Base-by-base conservation (phyloP, 306 rosid species). In the Lathyrus aphaca region DNA sequence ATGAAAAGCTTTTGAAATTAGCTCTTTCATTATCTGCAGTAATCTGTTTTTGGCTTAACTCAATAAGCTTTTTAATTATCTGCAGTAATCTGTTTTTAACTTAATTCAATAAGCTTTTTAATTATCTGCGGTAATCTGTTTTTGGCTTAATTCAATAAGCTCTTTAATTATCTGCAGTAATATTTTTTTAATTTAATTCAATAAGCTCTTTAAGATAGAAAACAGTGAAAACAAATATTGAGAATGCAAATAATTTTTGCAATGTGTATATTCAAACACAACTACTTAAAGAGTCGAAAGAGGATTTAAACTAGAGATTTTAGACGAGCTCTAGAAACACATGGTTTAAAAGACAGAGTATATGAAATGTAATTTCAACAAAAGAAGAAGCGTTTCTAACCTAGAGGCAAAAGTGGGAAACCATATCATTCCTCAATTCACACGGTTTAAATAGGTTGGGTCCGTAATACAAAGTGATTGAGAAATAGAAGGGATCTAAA, bases 1-100 rank as follows among this genome's bases (percentile, higher is more conserved):
- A 17, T 64, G 69, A 50, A 71, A 58, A n/a, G 42, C 43, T 58
- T 58, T 5, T 55, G 10, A 21, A 21, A 50, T 5, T 23, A 54
- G 37, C 3, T 56, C 17, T 35, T 35, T 7, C 7, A 56, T 56
- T 56, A 56, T 25, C 10, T 29, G 64, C 40, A 7, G 3, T 14
- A 57, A n/a, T 10, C 18, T 57, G 42, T 57, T 57, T 57, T 51
- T 27, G 6, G 8, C n/a, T 19, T 10, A 32, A 32, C 6, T 32
- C 38, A 10, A 51, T 6, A 25, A 55, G 17, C 4, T 55, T 16
- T 1, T 32, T 32, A 32, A 27, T 55, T 27, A 55, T 25, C 4
- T 29, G 64, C 39, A 3, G 2, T 14, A 29, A 57, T 10, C 18
- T 57, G 13, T 57, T 57, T 57, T 51, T 27, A 1, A 1, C n/a